phyloP scores from a whole-genome alignment of 2,329 filamentous ascomycete genomes.

The Trichoderma sp. region DNA sequence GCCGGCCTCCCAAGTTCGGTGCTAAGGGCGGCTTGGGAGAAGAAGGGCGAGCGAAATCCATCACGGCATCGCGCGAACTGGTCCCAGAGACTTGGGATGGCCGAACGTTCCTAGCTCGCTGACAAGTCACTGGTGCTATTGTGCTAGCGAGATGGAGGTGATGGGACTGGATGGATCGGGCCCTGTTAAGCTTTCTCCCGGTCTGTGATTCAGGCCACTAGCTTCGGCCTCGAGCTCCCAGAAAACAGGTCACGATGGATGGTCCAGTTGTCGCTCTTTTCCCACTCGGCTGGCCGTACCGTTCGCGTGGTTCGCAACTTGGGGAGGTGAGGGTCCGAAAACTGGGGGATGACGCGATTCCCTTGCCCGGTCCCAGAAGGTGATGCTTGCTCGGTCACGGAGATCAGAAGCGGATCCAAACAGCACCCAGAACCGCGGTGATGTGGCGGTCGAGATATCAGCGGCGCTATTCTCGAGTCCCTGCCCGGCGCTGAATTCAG shows the following conservation, averaged over 20 bases:
- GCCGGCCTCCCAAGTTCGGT: conserved; percentile 1
- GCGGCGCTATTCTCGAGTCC: conserved; percentile 1
- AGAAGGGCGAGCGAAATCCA: neutral
- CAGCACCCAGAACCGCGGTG: neutral
- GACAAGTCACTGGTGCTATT: neutral
- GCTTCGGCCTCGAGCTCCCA: neutral
- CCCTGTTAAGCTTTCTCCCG: conserved; percentile 20
- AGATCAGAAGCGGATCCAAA: neutral
- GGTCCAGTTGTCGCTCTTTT: neutral
- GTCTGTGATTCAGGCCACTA: conserved; percentile 15
- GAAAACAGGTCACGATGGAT: conserved; percentile 18
- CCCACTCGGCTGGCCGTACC: neutral
- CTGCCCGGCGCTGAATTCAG: conserved; percentile 14
- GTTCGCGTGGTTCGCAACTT: conserved; percentile 10
- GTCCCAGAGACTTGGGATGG: conserved; percentile 16
- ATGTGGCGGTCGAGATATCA: neutral
- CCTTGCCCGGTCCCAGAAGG: neutral
- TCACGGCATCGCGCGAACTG: conserved; percentile 17
- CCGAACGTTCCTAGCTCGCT: conserved; percentile 8
- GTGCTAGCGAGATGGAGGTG: conserved; percentile 1
- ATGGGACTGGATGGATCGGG: conserved; percentile 17
- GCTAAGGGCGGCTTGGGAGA: conserved; percentile 1
- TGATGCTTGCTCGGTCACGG: conserved; percentile 1
- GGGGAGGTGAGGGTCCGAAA: neutral
- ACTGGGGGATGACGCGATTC: conserved; percentile 15